Conservation (phyloP, 345 rosid genomes). For the Lepidium didymum region DNA sequence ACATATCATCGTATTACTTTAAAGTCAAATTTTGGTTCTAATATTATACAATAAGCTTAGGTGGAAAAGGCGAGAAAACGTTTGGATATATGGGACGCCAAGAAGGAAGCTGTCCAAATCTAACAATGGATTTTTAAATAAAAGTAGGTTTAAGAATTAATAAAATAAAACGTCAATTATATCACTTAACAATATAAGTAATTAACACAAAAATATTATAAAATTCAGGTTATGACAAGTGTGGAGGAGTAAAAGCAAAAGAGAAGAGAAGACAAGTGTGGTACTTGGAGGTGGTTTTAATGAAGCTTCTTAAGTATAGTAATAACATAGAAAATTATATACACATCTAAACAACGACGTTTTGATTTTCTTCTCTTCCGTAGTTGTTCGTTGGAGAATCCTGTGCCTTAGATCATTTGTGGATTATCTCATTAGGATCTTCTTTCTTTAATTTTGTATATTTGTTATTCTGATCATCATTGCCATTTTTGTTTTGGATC, state of each 20-base stretch:
- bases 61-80: conserved; percentile 50
- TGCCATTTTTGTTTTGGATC: conserved; percentile 22
- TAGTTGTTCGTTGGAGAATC: conserved; percentile 34
- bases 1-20: background rate
- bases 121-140: background rate
- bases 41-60: conserved; percentile 25
- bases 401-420: conserved; percentile 59
- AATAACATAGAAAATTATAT: background rate
- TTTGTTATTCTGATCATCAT: conserved; percentile 21
- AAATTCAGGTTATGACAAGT: background rate
- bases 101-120: conserved; percentile 21
- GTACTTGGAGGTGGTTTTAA: background rate
- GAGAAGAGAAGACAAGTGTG: background rate
- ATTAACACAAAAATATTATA: background rate
- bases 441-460: conserved; percentile 63
- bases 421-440: conserved; percentile 47
- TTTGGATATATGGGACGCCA: conserved; percentile 62
- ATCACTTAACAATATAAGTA: background rate
- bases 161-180: background rate
- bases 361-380: conserved; percentile 21
- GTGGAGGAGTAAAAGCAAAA: background rate
- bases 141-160: too few species aligned
- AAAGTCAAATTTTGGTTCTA: background rate
- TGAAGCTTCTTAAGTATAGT: background rate
- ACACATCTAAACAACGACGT: conserved; percentile 27